A percentile compares a stretch with the other conserved stretches of the same genome.
Evolutionary conservation across 2,329 filamentous ascomycete species (phyloP).

Genomic region (Domatiomyces globalis): DNA sequence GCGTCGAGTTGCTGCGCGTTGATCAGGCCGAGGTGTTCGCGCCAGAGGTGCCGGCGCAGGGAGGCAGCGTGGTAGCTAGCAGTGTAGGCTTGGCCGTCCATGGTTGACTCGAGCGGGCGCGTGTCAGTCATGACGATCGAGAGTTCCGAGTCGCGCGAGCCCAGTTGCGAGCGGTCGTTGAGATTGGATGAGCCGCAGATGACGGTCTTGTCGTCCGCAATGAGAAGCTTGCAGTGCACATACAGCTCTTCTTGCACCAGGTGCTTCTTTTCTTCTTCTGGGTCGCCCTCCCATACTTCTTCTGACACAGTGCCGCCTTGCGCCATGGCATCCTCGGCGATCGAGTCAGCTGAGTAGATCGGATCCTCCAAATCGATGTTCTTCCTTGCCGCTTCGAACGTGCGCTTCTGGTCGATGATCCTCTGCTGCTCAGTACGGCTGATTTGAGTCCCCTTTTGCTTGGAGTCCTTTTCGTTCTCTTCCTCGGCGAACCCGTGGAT

Average conservation of each 20-base stretch:
- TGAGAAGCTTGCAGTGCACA: constrained; percentile 74
- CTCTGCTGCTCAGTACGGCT: constrained; percentile 28
- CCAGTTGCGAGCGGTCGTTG: constrained; percentile 63
- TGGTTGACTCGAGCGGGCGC: constrained; percentile 52
- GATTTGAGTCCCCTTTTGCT: constrained; percentile 6
- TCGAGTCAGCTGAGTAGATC: constrained; percentile 33
- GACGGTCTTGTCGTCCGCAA: constrained; percentile 67
- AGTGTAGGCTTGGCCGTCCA: constrained; percentile 58
- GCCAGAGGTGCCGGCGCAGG: constrained; percentile 72
- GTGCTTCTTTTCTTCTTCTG: constrained; percentile 65
- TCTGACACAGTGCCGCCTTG: constrained; percentile 48
- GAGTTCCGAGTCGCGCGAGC: constrained; percentile 74
- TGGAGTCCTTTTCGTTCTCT: constrained; percentile 18
- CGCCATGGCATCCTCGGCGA: constrained; percentile 73
- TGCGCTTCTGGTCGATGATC: constrained; percentile 33
- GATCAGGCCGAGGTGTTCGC: constrained; percentile 79
- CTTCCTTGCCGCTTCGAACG: constrained; percentile 32
- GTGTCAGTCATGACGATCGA: constrained; percentile 78
- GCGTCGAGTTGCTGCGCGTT: constrained; percentile 57
- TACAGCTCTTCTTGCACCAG: constrained; percentile 86
- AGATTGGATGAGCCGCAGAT: constrained; percentile 66
- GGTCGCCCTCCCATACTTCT: constrained; percentile 62
- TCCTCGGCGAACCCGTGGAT: constrained; percentile 45
- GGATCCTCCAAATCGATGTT: constrained; percentile 37
- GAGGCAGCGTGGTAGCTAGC: constrained; percentile 66